Evolutionary conservation across 2,329 filamentous ascomycete genomes (phyloP).

Genomic region (Penicillium sp.): DNA sequence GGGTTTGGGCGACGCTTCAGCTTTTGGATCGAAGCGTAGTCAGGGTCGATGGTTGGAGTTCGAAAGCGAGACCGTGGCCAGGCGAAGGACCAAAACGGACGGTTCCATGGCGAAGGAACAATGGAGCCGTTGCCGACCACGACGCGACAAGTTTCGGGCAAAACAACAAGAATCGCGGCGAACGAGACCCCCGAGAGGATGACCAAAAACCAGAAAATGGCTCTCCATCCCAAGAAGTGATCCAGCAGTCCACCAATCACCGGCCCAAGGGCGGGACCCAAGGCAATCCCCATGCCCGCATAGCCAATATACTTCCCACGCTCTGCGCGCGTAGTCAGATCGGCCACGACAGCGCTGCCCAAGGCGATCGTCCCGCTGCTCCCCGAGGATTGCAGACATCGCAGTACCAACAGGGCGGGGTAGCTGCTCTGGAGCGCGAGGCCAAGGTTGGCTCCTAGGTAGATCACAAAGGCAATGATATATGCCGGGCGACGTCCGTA

Average conservation of each 20-base stretch:
- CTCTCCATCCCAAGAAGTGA: constrained; percentile 64
- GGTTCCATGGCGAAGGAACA: constrained; percentile 26
- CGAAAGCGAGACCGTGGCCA: not conserved
- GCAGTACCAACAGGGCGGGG: constrained; percentile 35
- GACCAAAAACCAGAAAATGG: constrained; percentile 67
- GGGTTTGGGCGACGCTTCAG: constrained; percentile 15
- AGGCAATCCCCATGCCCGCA: constrained; percentile 57
- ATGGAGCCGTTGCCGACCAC: constrained; percentile 38
- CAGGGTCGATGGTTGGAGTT: not conserved
- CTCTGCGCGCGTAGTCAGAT: constrained; percentile 66
- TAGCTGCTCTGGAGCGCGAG: constrained; percentile 38
- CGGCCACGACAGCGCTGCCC: constrained; percentile 67
- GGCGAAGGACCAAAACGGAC: constrained; percentile 3
- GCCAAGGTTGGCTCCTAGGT: constrained; percentile 37
- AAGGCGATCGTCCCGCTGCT: constrained; percentile 69
- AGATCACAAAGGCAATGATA: constrained; percentile 53
- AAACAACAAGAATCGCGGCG: constrained; percentile 54
- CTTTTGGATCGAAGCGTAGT: constrained; percentile 6
- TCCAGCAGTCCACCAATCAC: constrained; percentile 63
- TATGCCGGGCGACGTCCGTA: constrained; percentile 62
- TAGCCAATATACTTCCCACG: constrained; percentile 71
- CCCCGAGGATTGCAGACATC: constrained; percentile 44
- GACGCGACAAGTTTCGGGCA: constrained; percentile 51
- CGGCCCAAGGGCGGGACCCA: constrained; percentile 53
- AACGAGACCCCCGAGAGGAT: constrained; percentile 49